A percentile compares a stretch with the other conserved stretches of the same genome.
These are phyloP conservation scores for Heterobasidion occidentale DNA, from an alignment of 1,284 basidiomycete species.

Conservation along the genomic window DNA sequence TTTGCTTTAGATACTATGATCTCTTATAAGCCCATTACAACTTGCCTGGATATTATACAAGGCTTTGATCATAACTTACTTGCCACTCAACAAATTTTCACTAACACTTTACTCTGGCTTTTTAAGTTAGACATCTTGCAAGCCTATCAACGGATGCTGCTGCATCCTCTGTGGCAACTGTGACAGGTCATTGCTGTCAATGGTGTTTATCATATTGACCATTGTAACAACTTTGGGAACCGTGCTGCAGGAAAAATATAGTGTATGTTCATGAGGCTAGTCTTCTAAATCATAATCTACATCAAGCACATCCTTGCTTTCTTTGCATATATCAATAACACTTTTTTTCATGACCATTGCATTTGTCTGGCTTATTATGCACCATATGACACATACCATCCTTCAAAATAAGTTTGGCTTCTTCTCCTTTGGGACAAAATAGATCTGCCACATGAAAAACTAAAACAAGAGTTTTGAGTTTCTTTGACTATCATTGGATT, in stretches of 20 bases:
- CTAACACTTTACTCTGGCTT: slow-evolving; percentile 9
- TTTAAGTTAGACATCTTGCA: slow-evolving; percentile 32
- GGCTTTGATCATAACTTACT: slow-evolving; percentile 19
- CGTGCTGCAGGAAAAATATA: slow-evolving; percentile 1
- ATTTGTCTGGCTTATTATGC: neutral
- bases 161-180: slow-evolving; percentile 34
- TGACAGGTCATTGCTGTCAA: slow-evolving; percentile 29
- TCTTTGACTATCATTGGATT: neutral
- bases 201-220: slow-evolving; percentile 18
- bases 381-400: slow-evolving; percentile 2
- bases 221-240: slow-evolving; percentile 25
- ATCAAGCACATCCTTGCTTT: neutral
- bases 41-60: slow-evolving; percentile 23
- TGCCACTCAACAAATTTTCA: slow-evolving; percentile 1
- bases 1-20: slow-evolving; percentile 33
- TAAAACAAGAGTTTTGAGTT: neutral
- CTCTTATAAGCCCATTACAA: slow-evolving; percentile 11
- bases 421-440: slow-evolving; percentile 4
- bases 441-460: slow-evolving; percentile 1
- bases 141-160: slow-evolving; percentile 28
- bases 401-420: neutral
- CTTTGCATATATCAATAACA: slow-evolving; percentile 1
- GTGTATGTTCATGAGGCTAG: neutral
- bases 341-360: neutral
- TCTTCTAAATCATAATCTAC: neutral